Conservation (phyloP, 148 eudicot species). For the Rhododendron griersonianum region DNA sequence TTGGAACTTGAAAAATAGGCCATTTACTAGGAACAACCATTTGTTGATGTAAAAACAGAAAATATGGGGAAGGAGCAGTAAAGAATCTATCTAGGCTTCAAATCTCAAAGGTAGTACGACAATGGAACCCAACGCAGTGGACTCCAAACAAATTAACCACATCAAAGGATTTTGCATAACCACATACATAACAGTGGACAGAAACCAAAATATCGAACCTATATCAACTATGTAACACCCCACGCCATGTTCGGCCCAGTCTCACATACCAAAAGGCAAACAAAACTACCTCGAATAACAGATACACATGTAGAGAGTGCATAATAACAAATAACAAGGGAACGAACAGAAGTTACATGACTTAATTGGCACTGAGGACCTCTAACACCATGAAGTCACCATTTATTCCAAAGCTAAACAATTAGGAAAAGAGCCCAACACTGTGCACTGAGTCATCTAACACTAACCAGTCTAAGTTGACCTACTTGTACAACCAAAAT, state of each 20-base stretch:
- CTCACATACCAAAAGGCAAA: neutral
- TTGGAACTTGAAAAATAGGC: neutral
- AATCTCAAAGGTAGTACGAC: neutral
- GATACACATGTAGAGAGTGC: neutral
- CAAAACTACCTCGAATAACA: neutral
- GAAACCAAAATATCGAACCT: neutral
- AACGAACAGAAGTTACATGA: neutral
- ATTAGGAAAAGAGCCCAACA: neutral
- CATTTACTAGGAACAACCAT: neutral
- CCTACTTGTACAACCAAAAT: neutral
- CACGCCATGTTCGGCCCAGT: neutral
- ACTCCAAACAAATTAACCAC: neutral
- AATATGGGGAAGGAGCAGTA: neutral
- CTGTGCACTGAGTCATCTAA: neutral
- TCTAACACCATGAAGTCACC: neutral
- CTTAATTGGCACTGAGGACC: neutral
- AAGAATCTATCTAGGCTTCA: neutral
- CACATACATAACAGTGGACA: neutral
- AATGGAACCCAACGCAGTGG: neutral
- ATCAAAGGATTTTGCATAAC: neutral
- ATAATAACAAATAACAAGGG: neutral
- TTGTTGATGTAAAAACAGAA: neutral
- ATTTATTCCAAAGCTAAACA: neutral
- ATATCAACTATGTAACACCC: neutral
- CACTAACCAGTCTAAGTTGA: neutral